Conservation (phyloP, 148 eudicot species). For the Spergularia marina region DNA sequence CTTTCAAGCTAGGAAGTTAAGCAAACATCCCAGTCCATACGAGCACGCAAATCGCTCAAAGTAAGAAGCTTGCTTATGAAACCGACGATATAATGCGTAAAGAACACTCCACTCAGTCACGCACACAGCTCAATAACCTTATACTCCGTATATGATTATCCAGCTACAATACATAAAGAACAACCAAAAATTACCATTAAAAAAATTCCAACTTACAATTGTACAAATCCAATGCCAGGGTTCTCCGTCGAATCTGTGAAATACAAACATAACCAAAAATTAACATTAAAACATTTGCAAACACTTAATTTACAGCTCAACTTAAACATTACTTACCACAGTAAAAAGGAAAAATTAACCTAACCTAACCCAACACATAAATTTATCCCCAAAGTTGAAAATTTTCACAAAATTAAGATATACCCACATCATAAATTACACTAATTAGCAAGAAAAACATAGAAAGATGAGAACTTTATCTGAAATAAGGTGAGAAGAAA, state of each 20-base stretch:
- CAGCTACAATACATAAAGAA: background rate
- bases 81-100: background rate
- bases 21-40: background rate
- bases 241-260: constrained; percentile 74
- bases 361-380: too few relatives aligned
- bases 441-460: background rate
- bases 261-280: constrained; percentile 2
- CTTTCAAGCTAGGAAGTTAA: background rate
- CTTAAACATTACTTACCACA: background rate
- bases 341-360: background rate
- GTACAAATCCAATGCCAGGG: constrained; percentile 82
- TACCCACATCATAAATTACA: background rate
- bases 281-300: too few relatives aligned
- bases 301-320: background rate
- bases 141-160: background rate
- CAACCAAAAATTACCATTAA: background rate
- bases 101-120: background rate
- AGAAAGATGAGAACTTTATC: background rate
- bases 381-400: background rate
- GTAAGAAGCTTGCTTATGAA: too few relatives aligned
- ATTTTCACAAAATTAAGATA: constrained; percentile 2
- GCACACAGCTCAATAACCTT: background rate
- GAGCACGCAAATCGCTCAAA: background rate
- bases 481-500: background rate
- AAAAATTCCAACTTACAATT: constrained; percentile 62